Conservation (phyloP, 73 alveolate species). For the Paramecium bursaria region DNA sequence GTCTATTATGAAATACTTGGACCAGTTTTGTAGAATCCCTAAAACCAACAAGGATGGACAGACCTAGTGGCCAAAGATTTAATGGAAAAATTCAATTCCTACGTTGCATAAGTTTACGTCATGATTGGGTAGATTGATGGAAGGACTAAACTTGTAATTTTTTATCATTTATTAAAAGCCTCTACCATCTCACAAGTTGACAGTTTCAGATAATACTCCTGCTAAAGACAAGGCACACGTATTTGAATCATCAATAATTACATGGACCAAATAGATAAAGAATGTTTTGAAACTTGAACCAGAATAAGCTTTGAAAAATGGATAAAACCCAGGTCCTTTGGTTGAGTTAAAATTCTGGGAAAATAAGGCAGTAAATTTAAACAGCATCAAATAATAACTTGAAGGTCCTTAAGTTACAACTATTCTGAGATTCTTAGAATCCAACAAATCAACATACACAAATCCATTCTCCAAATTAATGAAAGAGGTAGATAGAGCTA, state of each 20-base stretch:
- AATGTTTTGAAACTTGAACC: conserved; percentile 99
- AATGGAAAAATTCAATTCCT: conserved; percentile 99
- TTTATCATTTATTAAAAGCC: conserved; percentile 72
- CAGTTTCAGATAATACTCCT: conserved; percentile 93
- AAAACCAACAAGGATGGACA: conserved; percentile 98
- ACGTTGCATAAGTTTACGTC: conserved; percentile 98
- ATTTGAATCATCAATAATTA: conserved; percentile 99
- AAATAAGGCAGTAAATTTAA: conserved; percentile 93
- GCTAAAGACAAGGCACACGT: conserved; percentile 99
- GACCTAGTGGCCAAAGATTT: conserved; percentile 99
- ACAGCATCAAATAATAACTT: conserved; percentile 88
- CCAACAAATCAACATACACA: conserved; percentile 99
- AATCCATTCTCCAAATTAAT: conserved; percentile 98
- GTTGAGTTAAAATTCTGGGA: conserved; percentile 99
- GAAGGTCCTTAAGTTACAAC: conserved; percentile 76
- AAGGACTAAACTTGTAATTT: conserved; percentile 92
- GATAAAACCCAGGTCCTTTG: conserved; percentile 99
- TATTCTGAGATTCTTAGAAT: conserved; percentile 98
- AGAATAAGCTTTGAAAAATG: conserved; percentile 90
- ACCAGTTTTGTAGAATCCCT: conserved; percentile 96
- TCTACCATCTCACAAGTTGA: conserved; percentile 94
- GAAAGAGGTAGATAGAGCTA: conserved; percentile 98
- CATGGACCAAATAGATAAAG: conserved; percentile 99
- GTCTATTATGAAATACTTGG: conserved; percentile 75
- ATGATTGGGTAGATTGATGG: conserved; percentile 99